Conservation (phyloP, 2,329 filamentous ascomycete genomes). For the Alternaria hordeiaustralica region DNA sequence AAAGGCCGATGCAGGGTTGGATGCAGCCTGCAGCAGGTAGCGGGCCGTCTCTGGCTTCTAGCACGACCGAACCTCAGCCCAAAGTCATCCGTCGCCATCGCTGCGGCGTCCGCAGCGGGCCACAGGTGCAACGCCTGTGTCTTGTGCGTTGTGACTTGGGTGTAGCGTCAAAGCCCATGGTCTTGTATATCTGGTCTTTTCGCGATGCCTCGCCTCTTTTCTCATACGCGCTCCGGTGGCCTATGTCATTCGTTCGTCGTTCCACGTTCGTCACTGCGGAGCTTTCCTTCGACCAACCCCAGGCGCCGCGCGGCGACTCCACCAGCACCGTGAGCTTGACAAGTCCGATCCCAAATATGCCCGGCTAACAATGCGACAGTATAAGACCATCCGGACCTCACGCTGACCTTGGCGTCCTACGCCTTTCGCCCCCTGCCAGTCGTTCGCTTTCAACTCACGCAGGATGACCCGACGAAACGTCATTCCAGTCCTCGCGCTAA, state of each 20-base stretch:
- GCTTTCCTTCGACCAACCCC: slow-evolving; percentile 1
- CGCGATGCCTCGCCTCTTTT: neutral
- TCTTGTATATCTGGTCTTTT: slow-evolving; percentile 1
- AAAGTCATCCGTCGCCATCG: slow-evolving; percentile 4
- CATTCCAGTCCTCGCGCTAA: slow-evolving; percentile 40
- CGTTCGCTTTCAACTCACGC: slow-evolving; percentile 5
- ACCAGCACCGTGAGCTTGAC: slow-evolving; percentile 13
- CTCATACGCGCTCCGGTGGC: neutral
- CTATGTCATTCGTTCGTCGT: neutral
- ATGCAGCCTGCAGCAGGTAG: slow-evolving; percentile 4
- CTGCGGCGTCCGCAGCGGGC: slow-evolving; percentile 9
- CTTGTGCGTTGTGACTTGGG: slow-evolving; percentile 1
- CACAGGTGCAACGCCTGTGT: slow-evolving; percentile 2
- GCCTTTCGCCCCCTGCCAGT: neutral
- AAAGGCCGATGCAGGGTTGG: neutral
- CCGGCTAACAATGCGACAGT: slow-evolving; percentile 7
- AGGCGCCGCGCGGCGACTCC: slow-evolving; percentile 22
- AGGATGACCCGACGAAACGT: slow-evolving; percentile 39
- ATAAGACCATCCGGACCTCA: neutral
- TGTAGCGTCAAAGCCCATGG: neutral
- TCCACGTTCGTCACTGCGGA: slow-evolving; percentile 1
- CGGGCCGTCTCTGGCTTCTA: slow-evolving; percentile 1
- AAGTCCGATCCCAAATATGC: neutral
- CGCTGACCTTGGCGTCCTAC: neutral
- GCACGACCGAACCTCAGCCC: slow-evolving; percentile 1